Evolutionary conservation across 2,329 filamentous ascomycete genomes (phyloP).

Genomic region (Colletotrichum tofieldiae): DNA sequence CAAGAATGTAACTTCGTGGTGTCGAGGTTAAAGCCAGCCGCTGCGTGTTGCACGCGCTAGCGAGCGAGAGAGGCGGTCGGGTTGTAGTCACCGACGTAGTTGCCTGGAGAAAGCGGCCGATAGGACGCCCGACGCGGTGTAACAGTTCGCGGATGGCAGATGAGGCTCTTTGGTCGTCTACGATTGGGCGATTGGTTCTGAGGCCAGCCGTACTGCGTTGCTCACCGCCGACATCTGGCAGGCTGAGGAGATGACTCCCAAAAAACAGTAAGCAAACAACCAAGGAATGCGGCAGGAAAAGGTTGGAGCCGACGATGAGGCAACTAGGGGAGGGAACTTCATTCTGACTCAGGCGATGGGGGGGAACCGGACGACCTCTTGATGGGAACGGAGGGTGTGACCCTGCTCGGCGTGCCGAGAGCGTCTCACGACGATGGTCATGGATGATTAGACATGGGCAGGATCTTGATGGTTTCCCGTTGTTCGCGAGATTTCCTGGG

Average conservation of each 20-base stretch:
- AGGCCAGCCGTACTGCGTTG: not conserved
- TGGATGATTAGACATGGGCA: not conserved
- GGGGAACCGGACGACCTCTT: not conserved
- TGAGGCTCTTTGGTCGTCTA: slow-evolving; percentile 16
- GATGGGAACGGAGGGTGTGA: not conserved
- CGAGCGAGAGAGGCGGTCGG: not conserved
- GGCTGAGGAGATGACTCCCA: not conserved
- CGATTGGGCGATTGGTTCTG: slow-evolving; percentile 15
- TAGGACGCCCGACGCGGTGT: slow-evolving; percentile 28
- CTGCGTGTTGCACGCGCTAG: not conserved
- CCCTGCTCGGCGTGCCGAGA: no score
- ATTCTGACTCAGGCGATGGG: no score
- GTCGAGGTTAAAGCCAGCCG: not conserved
- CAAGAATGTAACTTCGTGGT: not conserved
- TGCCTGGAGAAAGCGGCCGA: not conserved
- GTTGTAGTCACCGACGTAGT: not conserved
- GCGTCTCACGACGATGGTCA: not conserved
- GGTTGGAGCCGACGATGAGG: not conserved
- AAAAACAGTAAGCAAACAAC: not conserved
- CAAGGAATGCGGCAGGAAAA: not conserved
- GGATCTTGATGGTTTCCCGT: not conserved
- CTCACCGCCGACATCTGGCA: slow-evolving; percentile 25
- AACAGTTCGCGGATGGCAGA: slow-evolving; percentile 7
- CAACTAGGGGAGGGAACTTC: not conserved
- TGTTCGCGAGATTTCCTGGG: not conserved